Base-by-base conservation (phyloP, 257 asterid genomes). In the Solanum peruvianum region DNA sequence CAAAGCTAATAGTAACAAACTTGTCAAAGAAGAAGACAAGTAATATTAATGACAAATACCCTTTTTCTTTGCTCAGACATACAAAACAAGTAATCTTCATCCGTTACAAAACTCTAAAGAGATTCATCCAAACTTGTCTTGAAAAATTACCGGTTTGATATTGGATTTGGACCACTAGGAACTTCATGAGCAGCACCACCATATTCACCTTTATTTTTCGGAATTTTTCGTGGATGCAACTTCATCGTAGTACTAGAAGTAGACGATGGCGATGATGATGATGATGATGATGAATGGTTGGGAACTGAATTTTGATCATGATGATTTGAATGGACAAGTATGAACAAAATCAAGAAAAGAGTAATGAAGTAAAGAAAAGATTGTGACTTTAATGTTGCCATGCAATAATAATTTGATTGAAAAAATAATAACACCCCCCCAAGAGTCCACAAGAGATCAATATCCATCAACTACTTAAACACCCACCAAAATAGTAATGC, bases 161-260 rank as follows among this genome's bases (percentile, higher is more conserved):
- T 93, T 64, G 98, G 98, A 91, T 96, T 96, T 71, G 98, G 96
- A 41, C 98, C 98, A 78, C 97, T 96, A 0, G 98, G 98, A 88
- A 96, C 98, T 88, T 93, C 97, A 86, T 96, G 98, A 84, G 93
- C 89, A 82, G 91, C 89, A 13, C 83, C 95, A 85, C 90, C 92
- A 84, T 93, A 96, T 80, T 90, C 91, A 11, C n/a, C 31, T 33
- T 29, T 4, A 27, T 49, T 27, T 49, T 31, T 80, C 5, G 66
- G 67, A 31, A 83, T 86, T 82, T 85, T 89, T 33, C 77, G 62
- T 4, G 89, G 90, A 33, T 85, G 92, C 73, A 91, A 86, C 37
- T 25, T 80, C 75, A 33, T 25, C 3, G 91, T 49, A 52, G 69
- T 21, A 67, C 64, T 56, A 23, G 64, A 56, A 56, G 64, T 56